Evolutionary conservation across 805 yeast genomes (phyloP).

Genomic region (Saccharomycopsis fibuligera): DNA sequence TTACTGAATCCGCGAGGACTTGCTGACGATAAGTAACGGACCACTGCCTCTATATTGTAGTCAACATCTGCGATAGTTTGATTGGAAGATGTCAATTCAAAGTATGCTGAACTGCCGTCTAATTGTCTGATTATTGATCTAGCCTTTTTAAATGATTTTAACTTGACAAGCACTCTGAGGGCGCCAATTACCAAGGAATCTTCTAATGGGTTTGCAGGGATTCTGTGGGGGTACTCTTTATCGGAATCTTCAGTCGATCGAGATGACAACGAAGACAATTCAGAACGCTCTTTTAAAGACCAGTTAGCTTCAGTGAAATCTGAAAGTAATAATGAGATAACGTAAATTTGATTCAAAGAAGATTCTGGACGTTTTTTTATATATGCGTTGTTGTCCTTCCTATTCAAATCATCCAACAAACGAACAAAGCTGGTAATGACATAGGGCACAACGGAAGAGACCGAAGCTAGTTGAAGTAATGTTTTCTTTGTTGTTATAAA

Average conservation of each 20-base stretch:
- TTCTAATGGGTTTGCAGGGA: slow-evolving; percentile 18
- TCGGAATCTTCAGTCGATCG: slow-evolving; percentile 17
- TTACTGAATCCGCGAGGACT: slow-evolving; percentile 16
- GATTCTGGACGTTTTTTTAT: slow-evolving; percentile 16
- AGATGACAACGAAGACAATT: slow-evolving; percentile 2
- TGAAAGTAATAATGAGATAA: slow-evolving; percentile 5
- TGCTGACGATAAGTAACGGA: slow-evolving; percentile 15
- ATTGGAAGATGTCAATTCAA: slow-evolving; percentile 14
- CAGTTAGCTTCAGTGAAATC: slow-evolving; percentile 21
- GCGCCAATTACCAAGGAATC: slow-evolving; percentile 3
- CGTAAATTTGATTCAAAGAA: slow-evolving; percentile 13
- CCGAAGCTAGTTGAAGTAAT: slow-evolving; percentile 10
- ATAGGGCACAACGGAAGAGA: slow-evolving; percentile 7
- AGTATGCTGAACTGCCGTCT: slow-evolving; percentile 15
- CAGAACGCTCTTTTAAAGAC: slow-evolving; percentile 16
- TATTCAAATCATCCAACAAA: slow-evolving; percentile 11
- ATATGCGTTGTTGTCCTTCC: slow-evolving; percentile 10
- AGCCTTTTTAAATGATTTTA: slow-evolving; percentile 15
- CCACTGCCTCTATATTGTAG: slow-evolving; percentile 14
- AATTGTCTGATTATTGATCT: slow-evolving; percentile 15
- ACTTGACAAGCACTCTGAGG: slow-evolving; percentile 13
- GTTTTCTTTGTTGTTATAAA: slow-evolving; percentile 8
- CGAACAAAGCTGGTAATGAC: slow-evolving; percentile 10
- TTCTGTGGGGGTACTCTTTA: slow-evolving; percentile 19
- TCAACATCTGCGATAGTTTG: slow-evolving; percentile 20